Conservation (phyloP, 2,329 filamentous ascomycete species). For the Colletotrichum tabaci region DNA sequence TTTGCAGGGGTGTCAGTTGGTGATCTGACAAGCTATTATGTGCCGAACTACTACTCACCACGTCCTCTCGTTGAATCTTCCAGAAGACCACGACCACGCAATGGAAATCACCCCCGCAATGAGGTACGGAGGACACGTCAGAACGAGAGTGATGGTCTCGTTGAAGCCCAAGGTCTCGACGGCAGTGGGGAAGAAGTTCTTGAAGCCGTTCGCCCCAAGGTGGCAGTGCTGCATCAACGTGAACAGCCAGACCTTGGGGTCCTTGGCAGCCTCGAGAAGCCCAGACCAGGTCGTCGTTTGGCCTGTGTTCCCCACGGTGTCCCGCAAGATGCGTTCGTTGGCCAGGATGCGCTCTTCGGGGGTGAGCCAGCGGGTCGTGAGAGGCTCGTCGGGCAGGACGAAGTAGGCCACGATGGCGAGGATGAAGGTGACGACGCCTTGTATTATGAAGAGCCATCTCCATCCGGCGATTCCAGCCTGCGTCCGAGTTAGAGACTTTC, state of each 20-base stretch:
- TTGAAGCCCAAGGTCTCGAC: slow-evolving; percentile 55
- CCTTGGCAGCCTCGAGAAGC: slow-evolving; percentile 57
- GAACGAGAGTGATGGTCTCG: slow-evolving; percentile 58
- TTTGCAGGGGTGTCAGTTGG: not conserved
- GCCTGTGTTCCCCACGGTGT: slow-evolving; percentile 48
- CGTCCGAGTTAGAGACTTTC: not conserved
- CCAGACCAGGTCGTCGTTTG: slow-evolving; percentile 53
- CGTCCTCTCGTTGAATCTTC: slow-evolving; percentile 35
- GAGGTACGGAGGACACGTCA: slow-evolving; percentile 61
- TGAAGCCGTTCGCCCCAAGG: slow-evolving; percentile 48
- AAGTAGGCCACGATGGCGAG: slow-evolving; percentile 38
- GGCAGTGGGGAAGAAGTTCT: slow-evolving; percentile 49
- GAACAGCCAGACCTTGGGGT: slow-evolving; percentile 62
- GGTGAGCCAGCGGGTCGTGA: slow-evolving; percentile 54
- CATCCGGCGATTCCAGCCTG: slow-evolving; percentile 66
- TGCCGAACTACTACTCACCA: slow-evolving; percentile 10
- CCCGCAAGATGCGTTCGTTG: slow-evolving; percentile 53
- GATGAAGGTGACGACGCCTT: slow-evolving; percentile 63
- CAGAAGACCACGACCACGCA: slow-evolving; percentile 49
- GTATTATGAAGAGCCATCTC: slow-evolving; percentile 88
- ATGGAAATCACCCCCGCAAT: slow-evolving; percentile 57
- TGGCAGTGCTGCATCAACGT: slow-evolving; percentile 64
- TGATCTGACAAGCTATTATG: too few species aligned
- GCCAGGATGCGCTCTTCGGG: slow-evolving; percentile 58
- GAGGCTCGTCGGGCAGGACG: slow-evolving; percentile 49